Conservation (phyloP, 2,329 filamentous ascomycete genomes). For the Neopestalotiopsis rosae region DNA sequence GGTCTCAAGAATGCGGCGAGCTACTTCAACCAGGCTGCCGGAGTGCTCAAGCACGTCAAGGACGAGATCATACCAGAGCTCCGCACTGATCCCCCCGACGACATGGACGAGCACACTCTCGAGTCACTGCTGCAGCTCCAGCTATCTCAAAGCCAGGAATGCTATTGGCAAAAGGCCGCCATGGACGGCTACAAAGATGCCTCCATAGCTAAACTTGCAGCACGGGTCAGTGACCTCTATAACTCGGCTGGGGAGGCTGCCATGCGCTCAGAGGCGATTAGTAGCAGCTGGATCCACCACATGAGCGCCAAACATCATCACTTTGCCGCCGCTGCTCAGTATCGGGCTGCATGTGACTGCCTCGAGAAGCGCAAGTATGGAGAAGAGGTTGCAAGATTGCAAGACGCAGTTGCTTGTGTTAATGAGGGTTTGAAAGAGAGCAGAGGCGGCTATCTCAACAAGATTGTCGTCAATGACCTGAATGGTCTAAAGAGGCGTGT, state of each 20-base stretch:
- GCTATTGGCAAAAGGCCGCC: constrained; percentile 97
- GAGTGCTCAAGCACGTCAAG: constrained; percentile 81
- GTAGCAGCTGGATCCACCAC: constrained; percentile 96
- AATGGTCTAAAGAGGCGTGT: constrained; percentile 83
- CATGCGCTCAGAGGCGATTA: constrained; percentile 86
- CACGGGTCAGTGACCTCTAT: constrained; percentile 89
- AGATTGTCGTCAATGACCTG: constrained; percentile 80
- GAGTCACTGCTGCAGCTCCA: constrained; percentile 83
- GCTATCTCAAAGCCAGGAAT: constrained; percentile 93
- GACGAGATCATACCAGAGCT: constrained; percentile 80
- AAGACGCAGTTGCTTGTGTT: constrained; percentile 82
- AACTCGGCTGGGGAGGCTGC: constrained; percentile 82
- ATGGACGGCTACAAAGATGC: constrained; percentile 93
- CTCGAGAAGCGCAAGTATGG: constrained; percentile 94
- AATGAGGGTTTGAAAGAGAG: constrained; percentile 87
- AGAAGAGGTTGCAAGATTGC: constrained; percentile 87
- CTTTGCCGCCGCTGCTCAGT: constrained; percentile 95
- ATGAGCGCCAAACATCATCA: constrained; percentile 97
- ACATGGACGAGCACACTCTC: constrained; percentile 90
- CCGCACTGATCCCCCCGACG: constrained; percentile 84
- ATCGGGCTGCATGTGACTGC: constrained; percentile 86
- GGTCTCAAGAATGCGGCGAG: constrained; percentile 88
- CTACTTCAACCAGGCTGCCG: constrained; percentile 87
- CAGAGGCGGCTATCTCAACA: constrained; percentile 75
- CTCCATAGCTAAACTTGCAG: constrained; percentile 88